Percentiles rank a stretch among this genome's conserved stretches.
phyloP scores from a whole-genome alignment of 176 grass and related monocot species.

The Aegilops bicornis region DNA sequence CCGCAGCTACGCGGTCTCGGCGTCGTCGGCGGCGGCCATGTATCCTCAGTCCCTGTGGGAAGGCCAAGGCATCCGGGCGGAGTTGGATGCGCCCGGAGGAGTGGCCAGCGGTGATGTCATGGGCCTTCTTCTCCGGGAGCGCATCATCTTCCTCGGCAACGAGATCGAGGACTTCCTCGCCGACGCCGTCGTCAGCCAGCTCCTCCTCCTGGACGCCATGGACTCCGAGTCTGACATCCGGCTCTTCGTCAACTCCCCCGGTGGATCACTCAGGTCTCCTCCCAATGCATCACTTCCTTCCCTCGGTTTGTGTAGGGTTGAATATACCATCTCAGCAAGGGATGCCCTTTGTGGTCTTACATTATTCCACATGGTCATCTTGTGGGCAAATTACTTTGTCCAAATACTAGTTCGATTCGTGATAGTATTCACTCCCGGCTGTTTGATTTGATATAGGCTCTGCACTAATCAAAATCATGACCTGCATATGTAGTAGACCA shows the following conservation, averaged over 20 bases:
- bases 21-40: slow-evolving; percentile 36
- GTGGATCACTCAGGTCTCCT: slow-evolving; percentile 68
- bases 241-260: slow-evolving; percentile 81
- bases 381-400: not conserved
- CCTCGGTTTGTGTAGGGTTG: not conserved
- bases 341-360: not conserved
- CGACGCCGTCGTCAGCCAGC: slow-evolving; percentile 79
- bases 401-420: not conserved
- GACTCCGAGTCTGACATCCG: slow-evolving; percentile 76
- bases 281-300: not conserved
- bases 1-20: slow-evolving; percentile 22
- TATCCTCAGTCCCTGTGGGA: slow-evolving; percentile 34
- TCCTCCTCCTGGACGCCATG: slow-evolving; percentile 79
- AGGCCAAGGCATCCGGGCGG: slow-evolving; percentile 22
- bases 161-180: slow-evolving; percentile 91
- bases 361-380: not conserved
- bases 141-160: slow-evolving; percentile 88
- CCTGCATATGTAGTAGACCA: not conserved
- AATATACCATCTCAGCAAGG: not conserved
- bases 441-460: slow-evolving; percentile 1
- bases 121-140: slow-evolving; percentile 72
- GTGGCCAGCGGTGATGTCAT: slow-evolving; percentile 48
- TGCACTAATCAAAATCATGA: not conserved
- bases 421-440: not conserved
- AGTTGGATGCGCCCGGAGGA: slow-evolving; percentile 26